Conservation (phyloP, 2,329 filamentous ascomycete species). For the Ploettnerulaceae sp. region DNA sequence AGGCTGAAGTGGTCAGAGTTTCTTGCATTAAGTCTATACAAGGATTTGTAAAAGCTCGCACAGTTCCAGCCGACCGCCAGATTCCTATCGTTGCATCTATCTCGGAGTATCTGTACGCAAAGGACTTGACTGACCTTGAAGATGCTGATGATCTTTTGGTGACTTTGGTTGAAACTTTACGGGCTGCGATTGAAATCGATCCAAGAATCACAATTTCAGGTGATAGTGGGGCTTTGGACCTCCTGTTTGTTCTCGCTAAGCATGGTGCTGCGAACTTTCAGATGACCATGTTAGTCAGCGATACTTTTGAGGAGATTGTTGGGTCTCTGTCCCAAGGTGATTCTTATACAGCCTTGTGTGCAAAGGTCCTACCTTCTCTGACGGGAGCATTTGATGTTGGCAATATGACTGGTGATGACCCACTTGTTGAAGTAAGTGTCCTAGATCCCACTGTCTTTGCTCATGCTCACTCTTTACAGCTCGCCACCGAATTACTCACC, state of each 20-base stretch:
- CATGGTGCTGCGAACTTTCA: slow-evolving; percentile 88
- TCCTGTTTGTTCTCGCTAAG: slow-evolving; percentile 84
- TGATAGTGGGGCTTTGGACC: slow-evolving; percentile 69
- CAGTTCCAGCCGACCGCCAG: slow-evolving; percentile 54
- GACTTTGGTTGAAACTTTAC: slow-evolving; percentile 79
- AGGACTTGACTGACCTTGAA: slow-evolving; percentile 76
- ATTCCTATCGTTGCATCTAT: slow-evolving; percentile 54
- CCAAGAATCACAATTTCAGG: slow-evolving; percentile 67
- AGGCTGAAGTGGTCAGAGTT: slow-evolving; percentile 85
- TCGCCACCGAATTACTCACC: slow-evolving; percentile 79
- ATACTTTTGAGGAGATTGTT: slow-evolving; percentile 88
- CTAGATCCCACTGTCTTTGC: neutral
- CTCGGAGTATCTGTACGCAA: slow-evolving; percentile 68
- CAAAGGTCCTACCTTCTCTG: slow-evolving; percentile 80
- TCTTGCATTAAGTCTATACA: slow-evolving; percentile 86
- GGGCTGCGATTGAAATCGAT: slow-evolving; percentile 77
- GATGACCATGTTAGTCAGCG: slow-evolving; percentile 78
- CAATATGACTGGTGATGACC: slow-evolving; percentile 76
- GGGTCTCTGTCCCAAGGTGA: slow-evolving; percentile 60
- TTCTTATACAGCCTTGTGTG: slow-evolving; percentile 72
- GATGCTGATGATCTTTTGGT: slow-evolving; percentile 91
- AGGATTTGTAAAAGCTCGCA: slow-evolving; percentile 49
- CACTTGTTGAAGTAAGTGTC: slow-evolving; percentile 64
- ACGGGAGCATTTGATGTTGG: slow-evolving; percentile 88
- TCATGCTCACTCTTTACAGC: slow-evolving; percentile 37